These are phyloP conservation scores for Cercophora samala DNA, from an alignment of 495 filamentous ascomycete genomes.

Conservation along the genomic window DNA sequence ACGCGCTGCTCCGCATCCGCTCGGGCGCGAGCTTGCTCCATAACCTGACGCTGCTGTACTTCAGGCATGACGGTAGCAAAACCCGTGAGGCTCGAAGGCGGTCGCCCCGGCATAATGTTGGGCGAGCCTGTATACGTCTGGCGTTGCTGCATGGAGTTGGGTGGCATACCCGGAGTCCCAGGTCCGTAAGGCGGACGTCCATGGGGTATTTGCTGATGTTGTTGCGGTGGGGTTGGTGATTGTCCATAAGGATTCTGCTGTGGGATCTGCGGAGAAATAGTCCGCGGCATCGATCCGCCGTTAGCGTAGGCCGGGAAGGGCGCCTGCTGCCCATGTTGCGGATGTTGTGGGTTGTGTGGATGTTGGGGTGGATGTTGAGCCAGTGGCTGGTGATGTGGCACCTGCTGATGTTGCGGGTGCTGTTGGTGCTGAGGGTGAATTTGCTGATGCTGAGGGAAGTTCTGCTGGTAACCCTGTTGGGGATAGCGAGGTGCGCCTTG, in stretches of 20 bases:
- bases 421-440: constrained; percentile 29
- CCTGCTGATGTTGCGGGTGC: constrained; percentile 27
- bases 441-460: constrained; percentile 35
- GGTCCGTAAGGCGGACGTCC: constrained; percentile 26
- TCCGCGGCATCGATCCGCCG: constrained; percentile 33
- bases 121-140: constrained; percentile 9
- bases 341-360: constrained; percentile 26
- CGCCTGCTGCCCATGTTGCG: constrained; percentile 31
- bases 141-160: constrained; percentile 25
- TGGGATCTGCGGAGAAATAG: constrained; percentile 35
- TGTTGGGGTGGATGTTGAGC: constrained; percentile 21
- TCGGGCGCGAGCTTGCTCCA: constrained; percentile 47
- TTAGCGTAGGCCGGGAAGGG: constrained; percentile 32
- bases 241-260: constrained; percentile 31
- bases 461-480: constrained; percentile 27
- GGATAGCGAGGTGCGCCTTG: constrained; percentile 29
- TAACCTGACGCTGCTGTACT: constrained; percentile 36
- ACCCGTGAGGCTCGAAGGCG: constrained; percentile 28
- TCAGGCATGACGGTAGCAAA: constrained; percentile 39
- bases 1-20: constrained; percentile 41
- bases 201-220: constrained; percentile 29
- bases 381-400: constrained; percentile 26
- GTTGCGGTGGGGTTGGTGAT: constrained; percentile 32
- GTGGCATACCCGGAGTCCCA: constrained; percentile 28
- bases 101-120: constrained; percentile 23